Base-by-base conservation (phyloP, 176 grass and related monocot genomes). In the Zoysia pacifica region DNA sequence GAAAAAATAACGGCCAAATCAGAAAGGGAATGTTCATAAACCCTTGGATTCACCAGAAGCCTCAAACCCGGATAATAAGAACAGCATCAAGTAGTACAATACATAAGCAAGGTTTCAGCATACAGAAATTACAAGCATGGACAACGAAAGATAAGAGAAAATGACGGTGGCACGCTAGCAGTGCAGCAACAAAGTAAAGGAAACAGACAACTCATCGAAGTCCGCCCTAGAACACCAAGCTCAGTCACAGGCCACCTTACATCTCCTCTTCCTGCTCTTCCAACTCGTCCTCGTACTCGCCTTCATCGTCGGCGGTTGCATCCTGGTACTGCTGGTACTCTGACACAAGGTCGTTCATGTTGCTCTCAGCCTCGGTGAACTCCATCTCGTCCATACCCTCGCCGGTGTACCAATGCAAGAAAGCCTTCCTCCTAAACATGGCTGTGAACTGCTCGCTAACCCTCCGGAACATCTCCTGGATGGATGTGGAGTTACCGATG, bases 371-470 rank as follows among this genome's bases (percentile, higher is more conserved):
- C 84, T 94, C 93, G 0, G 93, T 91, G 74, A 94, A 94, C 74
- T 94, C 89, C 93, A 94, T 94, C 86, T 94, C 89, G 19, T 88
- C 86, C 85, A 88, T 88, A 14, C 82, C 90, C 85, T 87, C 77
- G 0, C 79, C 79, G 0, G 83, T 89, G 84, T 93, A 93, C 91
- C 87, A 93, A 11, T 91, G 84, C 75, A 87, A 28, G 75, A 90
- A 90, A 28, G 85, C 85, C 85, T 91, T 88, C 66, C 85, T 75
- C 48, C 85, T 66, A 76, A 91, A 91, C 89, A 91, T 91, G 35
- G 89, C 89, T 0, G 89, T 91, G 89, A 91, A 91, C 76, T 91
- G 89, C 81, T 91, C 89, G 49, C 89, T 91, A 0, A 91, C 90
- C 1, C 90, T 63, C 4, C 90, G 81, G 81, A 93, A 93, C 90